Evolutionary conservation across 106 monocot genomes (phyloP), one percentile per base, ranked within the genome.

Genomic region (Platanthera guangdongensis): DNA sequence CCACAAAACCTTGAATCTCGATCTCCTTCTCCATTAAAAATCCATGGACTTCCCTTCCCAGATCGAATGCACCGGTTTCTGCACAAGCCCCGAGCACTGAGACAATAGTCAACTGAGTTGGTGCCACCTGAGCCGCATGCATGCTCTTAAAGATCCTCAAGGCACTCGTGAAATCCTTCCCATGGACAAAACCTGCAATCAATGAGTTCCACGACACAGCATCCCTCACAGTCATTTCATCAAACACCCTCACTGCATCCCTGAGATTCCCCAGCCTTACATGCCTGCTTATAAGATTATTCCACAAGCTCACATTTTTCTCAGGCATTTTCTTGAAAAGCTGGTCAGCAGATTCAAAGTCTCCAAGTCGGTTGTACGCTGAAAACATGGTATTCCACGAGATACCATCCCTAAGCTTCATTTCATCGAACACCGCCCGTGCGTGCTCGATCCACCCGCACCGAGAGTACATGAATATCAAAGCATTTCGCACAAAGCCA

Each of bases 11-110:
- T 57, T 90, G 86, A 62, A 85, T 74, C 75, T 73, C 77, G 18
- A 88, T 39, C 14, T 74, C 73, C 14, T 77, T 83, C 8, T 74
- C 71, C 47, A 68, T 84, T 52, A 90, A 76, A 64, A 76, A 80
- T 4, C 13, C 57, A 73, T 94, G 90, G 10, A 90, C 75, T 57
- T 73, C 78, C 10, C 54, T 68, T 3, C 87, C 88, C 15, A 85
- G 57, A 48, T 76, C 82, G 49, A 94, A 78, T 9, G 75, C 57
- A 9, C 88, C 85, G 1, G 69, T 78, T 67, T 90, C 90, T 1
- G 94, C 79, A 62, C 90, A 94, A 22, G 88, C 90, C 0, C 84
- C 85, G 22, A 90, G 86, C 53, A 90, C 79, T 0, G 90, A 88
- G 28, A 88, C 86, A 18, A 91, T 14, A 9, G 90, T 94, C 28